phyloP scores from a whole-genome alignment of 2,329 filamentous ascomycete species.

The Nothophaeocryptopus gaeumannii region DNA sequence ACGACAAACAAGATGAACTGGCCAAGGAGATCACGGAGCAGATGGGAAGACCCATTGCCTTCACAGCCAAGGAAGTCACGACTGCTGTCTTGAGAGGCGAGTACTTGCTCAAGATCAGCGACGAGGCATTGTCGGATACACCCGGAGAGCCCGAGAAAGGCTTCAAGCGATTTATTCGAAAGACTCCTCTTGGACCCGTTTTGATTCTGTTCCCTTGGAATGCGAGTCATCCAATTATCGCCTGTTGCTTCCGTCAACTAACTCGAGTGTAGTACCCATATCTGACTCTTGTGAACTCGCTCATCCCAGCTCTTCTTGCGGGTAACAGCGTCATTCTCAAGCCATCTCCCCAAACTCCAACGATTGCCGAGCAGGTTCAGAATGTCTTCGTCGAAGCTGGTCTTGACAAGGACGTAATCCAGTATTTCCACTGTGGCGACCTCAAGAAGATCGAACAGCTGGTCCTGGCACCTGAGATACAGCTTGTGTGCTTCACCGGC shows the following conservation, averaged over 20 bases:
- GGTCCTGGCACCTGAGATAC: constrained; percentile 71
- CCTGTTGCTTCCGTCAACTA: constrained; percentile 1
- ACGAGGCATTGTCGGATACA: constrained; percentile 74
- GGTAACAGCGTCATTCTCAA: constrained; percentile 93
- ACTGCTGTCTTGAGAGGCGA: constrained; percentile 83
- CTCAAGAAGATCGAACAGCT: constrained; percentile 73
- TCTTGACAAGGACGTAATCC: constrained; percentile 77
- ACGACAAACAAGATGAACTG: constrained; percentile 71
- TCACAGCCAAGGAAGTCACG: constrained; percentile 75
- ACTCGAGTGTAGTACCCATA: constrained; percentile 74
- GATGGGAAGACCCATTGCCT: constrained; percentile 91
- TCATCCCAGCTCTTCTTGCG: constrained; percentile 84
- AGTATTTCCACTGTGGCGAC: constrained; percentile 88
- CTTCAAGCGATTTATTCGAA: constrained; percentile 86
- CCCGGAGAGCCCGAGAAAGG: constrained; percentile 80
- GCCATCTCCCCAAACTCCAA: constrained; percentile 91
- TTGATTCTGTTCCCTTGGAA: constrained; percentile 96
- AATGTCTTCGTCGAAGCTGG: constrained; percentile 76
- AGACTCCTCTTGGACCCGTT: constrained; percentile 81
- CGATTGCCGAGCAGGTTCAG: constrained; percentile 79
- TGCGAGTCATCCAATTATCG: constrained; percentile 54
- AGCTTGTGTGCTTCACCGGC: constrained; percentile 87
- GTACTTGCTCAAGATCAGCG: constrained; percentile 80
- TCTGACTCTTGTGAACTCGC: constrained; percentile 85
- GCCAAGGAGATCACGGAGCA: constrained; percentile 84